These are phyloP conservation scores for Trifolium repens DNA, from an alignment of 306 rosid species.

Conservation along the genomic window DNA sequence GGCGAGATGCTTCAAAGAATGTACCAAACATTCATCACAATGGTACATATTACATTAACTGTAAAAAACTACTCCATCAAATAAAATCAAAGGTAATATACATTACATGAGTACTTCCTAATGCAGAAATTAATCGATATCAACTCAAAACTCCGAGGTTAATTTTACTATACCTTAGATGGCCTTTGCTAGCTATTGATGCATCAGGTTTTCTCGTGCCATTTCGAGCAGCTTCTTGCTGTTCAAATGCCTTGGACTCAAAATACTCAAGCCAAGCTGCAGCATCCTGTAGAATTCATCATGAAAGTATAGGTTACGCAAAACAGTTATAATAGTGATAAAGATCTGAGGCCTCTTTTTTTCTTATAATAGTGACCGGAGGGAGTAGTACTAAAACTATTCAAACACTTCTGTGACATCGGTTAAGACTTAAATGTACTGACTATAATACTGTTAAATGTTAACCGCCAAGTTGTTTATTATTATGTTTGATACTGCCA, in stretches of 20 bases:
- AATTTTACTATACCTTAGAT: conserved; percentile 70
- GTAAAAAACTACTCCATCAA: conserved; percentile 3
- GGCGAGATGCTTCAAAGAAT: conserved; percentile 26
- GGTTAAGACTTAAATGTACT: conserved; percentile 24
- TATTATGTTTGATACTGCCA: conserved; percentile 14
- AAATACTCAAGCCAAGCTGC: conserved; percentile 99
- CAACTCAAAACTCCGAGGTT: conserved; percentile 23
- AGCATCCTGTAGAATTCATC: conserved; percentile 75
- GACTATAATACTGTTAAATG: conserved; percentile 1
- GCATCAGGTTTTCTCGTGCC: conserved; percentile 98
- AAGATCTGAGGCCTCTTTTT: too few species aligned
- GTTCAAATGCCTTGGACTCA: conserved; percentile 99
- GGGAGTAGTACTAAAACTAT: not conserved
- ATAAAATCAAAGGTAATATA: conserved; percentile 1
- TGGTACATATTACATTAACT: conserved; percentile 24
- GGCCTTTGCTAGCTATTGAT: conserved; percentile 98
- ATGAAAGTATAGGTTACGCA: conserved; percentile 24
- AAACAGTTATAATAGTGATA: not conserved
- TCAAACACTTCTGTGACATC: conserved; percentile 14
- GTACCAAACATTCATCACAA: conserved; percentile 7
- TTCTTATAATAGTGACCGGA: too few species aligned
- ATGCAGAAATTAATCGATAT: conserved; percentile 23
- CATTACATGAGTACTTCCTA: conserved; percentile 18
- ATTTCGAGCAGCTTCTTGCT: conserved; percentile 98
- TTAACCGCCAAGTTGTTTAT: not conserved